Conservation (phyloP, 225 moss, liverwort and hornwort genomes). For the Anthoceros angustus region DNA sequence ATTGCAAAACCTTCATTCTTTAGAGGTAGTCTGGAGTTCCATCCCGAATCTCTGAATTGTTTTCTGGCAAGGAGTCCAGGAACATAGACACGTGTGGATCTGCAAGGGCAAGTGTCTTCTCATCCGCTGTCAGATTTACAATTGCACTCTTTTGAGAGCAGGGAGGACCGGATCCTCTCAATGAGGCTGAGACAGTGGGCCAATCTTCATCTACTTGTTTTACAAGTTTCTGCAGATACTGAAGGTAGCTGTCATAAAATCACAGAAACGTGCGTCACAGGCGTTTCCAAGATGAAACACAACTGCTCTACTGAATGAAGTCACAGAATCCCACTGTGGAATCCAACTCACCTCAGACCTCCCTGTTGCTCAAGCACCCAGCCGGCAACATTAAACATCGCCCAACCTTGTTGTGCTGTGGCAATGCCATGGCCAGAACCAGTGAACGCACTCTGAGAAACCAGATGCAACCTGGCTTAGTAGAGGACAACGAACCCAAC, state of each 20-base stretch:
- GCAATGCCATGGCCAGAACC: conserved; percentile 90
- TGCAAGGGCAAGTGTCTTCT: conserved; percentile 43
- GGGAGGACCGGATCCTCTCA: conserved; percentile 62
- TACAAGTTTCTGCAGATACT: conserved; percentile 84
- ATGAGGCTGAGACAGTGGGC: conserved; percentile 59
- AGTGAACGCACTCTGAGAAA: conserved; percentile 45
- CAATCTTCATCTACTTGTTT: conserved; percentile 91
- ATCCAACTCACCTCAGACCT: conserved; percentile 49
- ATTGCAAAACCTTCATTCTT: conserved; percentile 82
- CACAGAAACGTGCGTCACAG: not conserved
- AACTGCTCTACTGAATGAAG: too few relatives aligned
- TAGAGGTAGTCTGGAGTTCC: conserved; percentile 42
- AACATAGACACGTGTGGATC: conserved; percentile 52
- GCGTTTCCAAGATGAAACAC: not conserved
- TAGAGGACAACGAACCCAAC: too few relatives aligned
- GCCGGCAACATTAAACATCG: conserved; percentile 66
- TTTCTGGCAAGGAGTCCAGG: conserved; percentile 61
- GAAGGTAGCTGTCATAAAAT: conserved; percentile 79
- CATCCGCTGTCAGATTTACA: conserved; percentile 88
- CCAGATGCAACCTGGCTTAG: not conserved
- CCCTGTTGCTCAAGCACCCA: conserved; percentile 99
- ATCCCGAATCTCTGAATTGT: conserved; percentile 26
- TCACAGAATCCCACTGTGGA: too few relatives aligned
- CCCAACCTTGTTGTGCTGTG: conserved; percentile 84
- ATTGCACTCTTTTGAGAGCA: conserved; percentile 69